Conservation (phyloP, 1,284 basidiomycete genomes). For the Trichosporon asahii region DNA sequence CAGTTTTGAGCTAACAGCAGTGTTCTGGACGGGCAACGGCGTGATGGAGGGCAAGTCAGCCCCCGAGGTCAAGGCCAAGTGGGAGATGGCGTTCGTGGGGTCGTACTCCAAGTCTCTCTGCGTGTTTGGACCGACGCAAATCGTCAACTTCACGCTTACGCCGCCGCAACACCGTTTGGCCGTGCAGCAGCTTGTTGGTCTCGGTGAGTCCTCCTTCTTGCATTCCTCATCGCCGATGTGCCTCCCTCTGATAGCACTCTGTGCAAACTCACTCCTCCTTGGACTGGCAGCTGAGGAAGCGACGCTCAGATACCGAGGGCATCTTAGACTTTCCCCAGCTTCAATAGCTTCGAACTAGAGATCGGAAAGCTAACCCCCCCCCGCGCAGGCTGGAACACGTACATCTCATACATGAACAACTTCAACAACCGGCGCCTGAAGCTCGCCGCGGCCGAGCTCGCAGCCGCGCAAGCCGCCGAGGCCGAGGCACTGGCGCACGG, state of each 20-base stretch:
- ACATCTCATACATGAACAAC: conserved; percentile 43
- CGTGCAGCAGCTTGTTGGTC: conserved; percentile 69
- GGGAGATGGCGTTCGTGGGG: conserved; percentile 40
- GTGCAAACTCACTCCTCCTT: too few relatives aligned
- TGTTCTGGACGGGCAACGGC: conserved; percentile 45
- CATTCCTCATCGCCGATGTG: too few relatives aligned
- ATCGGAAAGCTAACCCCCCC: too few relatives aligned
- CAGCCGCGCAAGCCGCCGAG: conserved; percentile 27
- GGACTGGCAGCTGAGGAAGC: too few relatives aligned
- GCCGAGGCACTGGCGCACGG: conserved; percentile 28
- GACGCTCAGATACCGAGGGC: too few relatives aligned
- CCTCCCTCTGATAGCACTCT: too few relatives aligned
- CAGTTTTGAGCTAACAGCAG: conserved; percentile 25
- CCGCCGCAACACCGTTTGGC: conserved; percentile 76
- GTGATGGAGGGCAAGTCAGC: conserved; percentile 45
- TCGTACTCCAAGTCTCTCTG: conserved; percentile 46
- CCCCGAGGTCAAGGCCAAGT: conserved; percentile 41
- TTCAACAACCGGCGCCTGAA: conserved; percentile 37
- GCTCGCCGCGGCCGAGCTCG: conserved; percentile 23
- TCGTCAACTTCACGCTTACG: conserved; percentile 74
- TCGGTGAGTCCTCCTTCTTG: conserved; percentile 55
- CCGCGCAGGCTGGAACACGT: conserved; percentile 60
- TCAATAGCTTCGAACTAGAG: too few relatives aligned
- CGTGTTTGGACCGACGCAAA: conserved; percentile 74
- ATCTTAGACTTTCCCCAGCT: too few relatives aligned